These are phyloP conservation scores for Paecilomyces niveus DNA, from an alignment of 2,329 filamentous ascomycete genomes.

Conservation along the genomic window DNA sequence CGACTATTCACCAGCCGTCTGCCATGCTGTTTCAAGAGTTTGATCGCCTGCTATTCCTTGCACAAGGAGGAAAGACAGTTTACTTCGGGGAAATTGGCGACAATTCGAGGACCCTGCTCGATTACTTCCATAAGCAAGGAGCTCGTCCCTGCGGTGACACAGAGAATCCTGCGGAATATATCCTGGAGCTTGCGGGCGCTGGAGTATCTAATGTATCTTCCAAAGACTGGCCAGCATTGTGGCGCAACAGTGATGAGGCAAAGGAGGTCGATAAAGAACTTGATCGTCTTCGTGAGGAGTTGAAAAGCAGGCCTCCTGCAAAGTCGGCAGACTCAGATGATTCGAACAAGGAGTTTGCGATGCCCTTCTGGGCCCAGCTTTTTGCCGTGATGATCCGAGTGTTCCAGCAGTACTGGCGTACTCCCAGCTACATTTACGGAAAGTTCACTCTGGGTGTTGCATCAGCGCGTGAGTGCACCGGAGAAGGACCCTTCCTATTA, in stretches of 20 bases:
- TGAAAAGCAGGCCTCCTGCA: constrained; percentile 27
- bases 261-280: constrained; percentile 49
- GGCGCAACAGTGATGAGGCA: constrained; percentile 53
- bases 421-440: constrained; percentile 75
- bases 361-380: constrained; percentile 61
- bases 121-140: constrained; percentile 60
- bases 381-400: constrained; percentile 62
- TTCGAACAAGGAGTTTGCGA: constrained; percentile 66
- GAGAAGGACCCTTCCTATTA: background rate
- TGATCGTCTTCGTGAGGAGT: constrained; percentile 44
- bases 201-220: constrained; percentile 58
- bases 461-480: background rate
- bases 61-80: constrained; percentile 57
- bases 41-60: constrained; percentile 55
- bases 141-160: constrained; percentile 49
- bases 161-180: constrained; percentile 69
- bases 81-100: constrained; percentile 61
- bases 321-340: constrained; percentile 31
- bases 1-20: constrained; percentile 89
- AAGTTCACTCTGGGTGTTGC: constrained; percentile 61
- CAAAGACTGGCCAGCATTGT: constrained; percentile 56
- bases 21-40: constrained; percentile 86
- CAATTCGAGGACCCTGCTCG: constrained; percentile 48
- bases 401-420: constrained; percentile 86
- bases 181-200: constrained; percentile 50